A percentile compares a stretch with the other conserved stretches of the same genome.
phyloP scores from a whole-genome alignment of 148 eudicot species.

The Heliosperma pusillum region DNA sequence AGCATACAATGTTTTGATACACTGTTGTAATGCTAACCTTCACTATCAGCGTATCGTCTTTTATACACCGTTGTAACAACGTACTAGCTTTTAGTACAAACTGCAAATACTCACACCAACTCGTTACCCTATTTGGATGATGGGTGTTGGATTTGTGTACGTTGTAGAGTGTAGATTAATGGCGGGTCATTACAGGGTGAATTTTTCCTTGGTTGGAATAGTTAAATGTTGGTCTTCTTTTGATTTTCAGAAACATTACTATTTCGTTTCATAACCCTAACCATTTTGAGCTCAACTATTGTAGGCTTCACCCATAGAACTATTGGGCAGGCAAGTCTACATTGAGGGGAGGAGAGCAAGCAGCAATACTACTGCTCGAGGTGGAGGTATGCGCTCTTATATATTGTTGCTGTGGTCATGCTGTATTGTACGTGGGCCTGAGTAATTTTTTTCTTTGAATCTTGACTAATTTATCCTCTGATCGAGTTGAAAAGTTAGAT shows the following conservation, averaged over 20 bases:
- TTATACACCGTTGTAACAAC: neutral
- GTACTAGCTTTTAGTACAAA: too few relatives aligned
- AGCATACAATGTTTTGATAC: neutral
- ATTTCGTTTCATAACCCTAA: neutral
- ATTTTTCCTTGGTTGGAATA: neutral
- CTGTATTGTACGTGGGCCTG: neutral
- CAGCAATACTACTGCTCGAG: conserved; percentile 51
- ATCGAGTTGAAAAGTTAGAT: neutral
- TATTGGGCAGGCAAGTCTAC: conserved; percentile 73
- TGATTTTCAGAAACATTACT: neutral
- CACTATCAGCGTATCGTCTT: neutral
- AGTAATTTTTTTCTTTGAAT: neutral
- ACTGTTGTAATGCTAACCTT: neutral
- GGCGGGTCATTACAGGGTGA: neutral
- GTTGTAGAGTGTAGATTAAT: neutral
- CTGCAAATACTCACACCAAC: neutral
- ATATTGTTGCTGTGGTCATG: neutral
- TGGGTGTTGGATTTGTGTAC: neutral
- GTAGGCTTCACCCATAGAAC: conserved; percentile 81
- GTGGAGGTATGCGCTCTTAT: conserved; percentile 66
- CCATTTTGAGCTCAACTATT: conserved; percentile 2
- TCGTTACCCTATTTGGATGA: neutral
- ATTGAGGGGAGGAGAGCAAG: conserved; percentile 82
- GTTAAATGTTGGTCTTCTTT: neutral
- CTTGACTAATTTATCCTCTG: neutral